Evolutionary conservation across 106 monocot genomes (phyloP), one percentile per base, ranked within the genome.

Genomic region (Dactylorhiza incarnata): DNA sequence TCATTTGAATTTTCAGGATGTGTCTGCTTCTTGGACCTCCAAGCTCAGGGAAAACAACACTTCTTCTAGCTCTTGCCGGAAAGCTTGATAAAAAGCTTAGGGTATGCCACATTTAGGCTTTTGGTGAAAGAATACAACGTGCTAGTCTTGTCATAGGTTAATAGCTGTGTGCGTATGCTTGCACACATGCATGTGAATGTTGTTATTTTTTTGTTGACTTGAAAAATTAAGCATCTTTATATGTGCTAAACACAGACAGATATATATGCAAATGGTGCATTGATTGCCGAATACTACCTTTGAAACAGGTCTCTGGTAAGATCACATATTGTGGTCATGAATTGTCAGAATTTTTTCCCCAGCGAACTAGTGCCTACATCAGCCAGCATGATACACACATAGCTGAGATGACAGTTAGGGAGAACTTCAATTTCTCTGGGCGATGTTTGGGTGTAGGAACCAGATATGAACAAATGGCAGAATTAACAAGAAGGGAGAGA

Each of bases 361-460:
- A 92, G 80, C 86, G 88, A 73, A 94, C 94, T 19, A 83, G 85
- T 62, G 91, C 94, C n/a, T 99, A 99, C 78, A 89, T 99, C 17
- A 85, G 94, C 63, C 99, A 99, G 72, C 76, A 91, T 16, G 91
- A 99, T 73, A 86, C 91, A 59, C 99, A 94, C 78, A 85, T 76
- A 71, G 83, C 83, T 15, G 94, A 99, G 78, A 85, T 99, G 94
- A 94, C 99, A 13, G 99, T 99, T 68, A 78, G 94, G 68, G 94
- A 94, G 77, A 99, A 89, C 0, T 51, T 94, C 4, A 86, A 92
- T 81, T 99, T 99, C 79, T 91, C 99, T 5, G 87, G 83, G 17
- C 73, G 84, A 9, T 99, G 91, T 66, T 77, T 94, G 17, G 93
- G 95, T 37, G 85, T 88, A 10, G 99, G 94, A n/a, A 85, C 81